A percentile compares a stretch with the other conserved stretches of the same genome.
Conservation (phyloP, 164 flowering plant species). For the Tetrastigma voinierianum region DNA sequence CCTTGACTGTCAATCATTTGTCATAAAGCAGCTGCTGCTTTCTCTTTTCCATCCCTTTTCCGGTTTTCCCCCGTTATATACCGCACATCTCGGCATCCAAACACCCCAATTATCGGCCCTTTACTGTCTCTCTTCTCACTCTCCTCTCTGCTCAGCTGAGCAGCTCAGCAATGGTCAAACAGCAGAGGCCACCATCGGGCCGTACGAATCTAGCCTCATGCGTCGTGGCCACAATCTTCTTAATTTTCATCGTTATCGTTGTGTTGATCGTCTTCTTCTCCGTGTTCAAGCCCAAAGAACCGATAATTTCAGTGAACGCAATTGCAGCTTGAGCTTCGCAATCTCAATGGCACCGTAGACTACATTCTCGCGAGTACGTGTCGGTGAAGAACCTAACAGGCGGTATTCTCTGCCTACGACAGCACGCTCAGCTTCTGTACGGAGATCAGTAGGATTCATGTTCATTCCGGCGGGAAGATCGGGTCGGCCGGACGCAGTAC, state of each 20-base stretch:
- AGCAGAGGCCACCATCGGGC: constrained; percentile 31
- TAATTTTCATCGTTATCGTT: constrained; percentile 55
- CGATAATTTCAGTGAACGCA: constrained; percentile 61
- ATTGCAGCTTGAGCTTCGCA: constrained; percentile 69
- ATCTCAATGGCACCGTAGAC: constrained; percentile 59
- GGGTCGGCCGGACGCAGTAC: constrained; percentile 57
- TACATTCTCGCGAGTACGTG: constrained; percentile 84
- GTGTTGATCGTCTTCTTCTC: constrained; percentile 76
- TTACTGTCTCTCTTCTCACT: no score
- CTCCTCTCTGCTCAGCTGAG: not conserved
- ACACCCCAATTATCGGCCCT: not conserved
- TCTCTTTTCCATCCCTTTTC: not conserved
- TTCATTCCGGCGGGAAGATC: constrained; percentile 95
- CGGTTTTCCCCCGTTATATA: not conserved
- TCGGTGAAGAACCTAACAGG: constrained; percentile 77
- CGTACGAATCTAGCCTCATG: constrained; percentile 87
- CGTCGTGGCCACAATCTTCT: constrained; percentile 76
- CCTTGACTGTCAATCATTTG: not conserved
- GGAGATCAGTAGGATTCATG: constrained; percentile 83
- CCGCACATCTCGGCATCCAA: not conserved
- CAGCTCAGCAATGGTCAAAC: constrained; percentile 20
- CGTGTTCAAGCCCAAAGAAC: constrained; percentile 81
- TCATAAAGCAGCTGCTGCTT: not conserved
- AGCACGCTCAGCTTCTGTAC: constrained; percentile 78
- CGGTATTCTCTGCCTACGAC: constrained; percentile 83